Evolutionary conservation across 306 rosid genomes (phyloP).

Genomic region (Crotalaria pallida): DNA sequence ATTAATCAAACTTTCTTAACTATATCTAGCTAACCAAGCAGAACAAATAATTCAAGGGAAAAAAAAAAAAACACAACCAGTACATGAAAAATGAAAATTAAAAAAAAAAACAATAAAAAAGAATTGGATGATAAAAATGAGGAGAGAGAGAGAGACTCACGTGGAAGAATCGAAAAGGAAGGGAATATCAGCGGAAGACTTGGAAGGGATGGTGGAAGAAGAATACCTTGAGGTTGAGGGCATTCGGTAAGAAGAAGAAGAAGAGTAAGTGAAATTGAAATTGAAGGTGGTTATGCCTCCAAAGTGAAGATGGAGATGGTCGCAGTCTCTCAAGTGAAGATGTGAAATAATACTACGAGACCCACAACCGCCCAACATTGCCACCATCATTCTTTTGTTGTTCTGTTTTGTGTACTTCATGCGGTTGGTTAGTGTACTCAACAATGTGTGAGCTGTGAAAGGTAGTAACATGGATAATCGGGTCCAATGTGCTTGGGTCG

Average conservation of each 20-base stretch:
- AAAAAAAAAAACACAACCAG: not conserved
- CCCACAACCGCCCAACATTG: constrained; percentile 29
- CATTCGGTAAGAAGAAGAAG: constrained; percentile 11
- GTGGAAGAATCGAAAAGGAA: constrained; percentile 46
- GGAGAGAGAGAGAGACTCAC: too few species aligned
- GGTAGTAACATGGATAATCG: too few species aligned
- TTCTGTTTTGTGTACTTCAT: too few species aligned
- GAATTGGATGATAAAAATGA: too few species aligned
- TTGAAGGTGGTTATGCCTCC: too few species aligned
- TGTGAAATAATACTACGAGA: constrained; percentile 48
- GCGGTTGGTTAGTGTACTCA: too few species aligned
- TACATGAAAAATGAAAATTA: not conserved
- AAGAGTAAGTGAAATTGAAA: constrained; percentile 22
- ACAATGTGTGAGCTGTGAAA: not conserved
- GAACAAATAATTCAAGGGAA: not conserved
- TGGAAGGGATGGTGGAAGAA: constrained; percentile 30
- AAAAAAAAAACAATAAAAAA: not conserved
- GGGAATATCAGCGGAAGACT: constrained; percentile 40
- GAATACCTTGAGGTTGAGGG: constrained; percentile 2
- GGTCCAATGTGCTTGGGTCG: not conserved
- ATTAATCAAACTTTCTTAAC: not conserved
- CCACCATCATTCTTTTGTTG: constrained; percentile 11
- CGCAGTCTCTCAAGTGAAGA: constrained; percentile 55
- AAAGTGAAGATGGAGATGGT: constrained; percentile 30
- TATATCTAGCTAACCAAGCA: not conserved